Evolutionary conservation across 768 basidiomycete genomes (phyloP), one percentile per base, ranked within the genome.

Genomic region (Stropharia rugosoannulata): DNA sequence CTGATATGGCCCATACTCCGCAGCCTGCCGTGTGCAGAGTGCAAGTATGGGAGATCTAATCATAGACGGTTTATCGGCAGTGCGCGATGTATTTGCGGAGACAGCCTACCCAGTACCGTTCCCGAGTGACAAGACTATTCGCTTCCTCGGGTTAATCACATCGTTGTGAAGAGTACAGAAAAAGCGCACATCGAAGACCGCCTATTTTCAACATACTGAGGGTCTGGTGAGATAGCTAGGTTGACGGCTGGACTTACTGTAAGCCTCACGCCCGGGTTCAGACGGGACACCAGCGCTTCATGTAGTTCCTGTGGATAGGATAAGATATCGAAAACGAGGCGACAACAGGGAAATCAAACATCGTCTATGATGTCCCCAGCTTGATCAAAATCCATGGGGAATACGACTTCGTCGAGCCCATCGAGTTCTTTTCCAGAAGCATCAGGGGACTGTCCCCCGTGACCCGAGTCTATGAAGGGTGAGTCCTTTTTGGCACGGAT

Each of bases 381-480:
- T 16, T 37, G 32, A 11, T 92, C 80, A 76, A 85, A 91, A 69
- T 99, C 97, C 16, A 95, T 68, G 0, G 96, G 96, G 68, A 86
- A 98, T 62, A 98, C 95, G 16, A 87, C 82, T 76, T 94, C 92
- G 58, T 94, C 92, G 57, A 75, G 81, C 3, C 93, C 94, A 64
- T 91, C 89, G 0, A 75, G 71, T 69, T 95, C 87, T 59, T 90
- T 87, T 1, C 90, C 91, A 56, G 89, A 78, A 0, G 70, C 60
- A 70, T 96, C 94, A 45, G 80, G 78, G 2, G 87, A 84, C 65
- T 95, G 95, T 6, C 95, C 96, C 18, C 97, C 96, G 62, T 98
- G 95, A 1, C 95, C 96, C 1, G 95, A 96, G 72, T 93, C 89
- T 90, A 51, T 7, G 40, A 15, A 25, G 25, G 27, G 7, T 27